Evolutionary conservation across 768 basidiomycete species (phyloP), one percentile per base, ranked within the genome.

Genomic region (Ramaria sp.): DNA sequence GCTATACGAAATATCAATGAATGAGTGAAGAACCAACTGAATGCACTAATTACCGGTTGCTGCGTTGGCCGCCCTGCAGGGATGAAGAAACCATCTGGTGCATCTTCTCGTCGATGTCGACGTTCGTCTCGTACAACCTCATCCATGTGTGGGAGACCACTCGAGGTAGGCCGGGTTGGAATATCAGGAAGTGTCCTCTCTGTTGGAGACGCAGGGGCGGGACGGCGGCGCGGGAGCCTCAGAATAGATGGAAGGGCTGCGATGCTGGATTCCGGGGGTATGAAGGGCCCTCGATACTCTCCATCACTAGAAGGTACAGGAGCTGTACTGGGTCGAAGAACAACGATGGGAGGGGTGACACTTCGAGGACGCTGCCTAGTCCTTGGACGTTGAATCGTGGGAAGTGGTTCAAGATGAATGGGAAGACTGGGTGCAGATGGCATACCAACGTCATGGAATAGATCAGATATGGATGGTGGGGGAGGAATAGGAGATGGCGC

Each of bases 21-120:
- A 22, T 27, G 25, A 47, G 27, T 7, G 27, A 18, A 32, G 8
- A 3, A 42, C 50, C 13, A 38, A 16, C 9, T 5, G 42, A 5
- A 16, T 27, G 24, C 1, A 73, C 79, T 66, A 58, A 82, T 81
- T 39, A 79, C 70, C 63, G 28, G 78, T 8, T 24, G 24, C 36
- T 37, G 47, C 36, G 42, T 39, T 27, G 32, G 42, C n/a, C 13
- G 32, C 13, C 32, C 32, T 13, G 41, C 47, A 44, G 47, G 48
- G 44, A 44, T 50, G 36, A 32, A 50, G 52, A 56, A 59, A 25
- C 58, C 60, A 3, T 58, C 57, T 36, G 32, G 50, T 8, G 48
- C 56, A n/a, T 56, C 55, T 30, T 56, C 55, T 13, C 48, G 61
- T 16, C 62, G 57, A 12, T 34, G 41, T 27, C 45, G 50, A 34